Evolutionary conservation across 208 protist species (phyloP).

Genomic region (Angomonas ambiguus): DNA sequence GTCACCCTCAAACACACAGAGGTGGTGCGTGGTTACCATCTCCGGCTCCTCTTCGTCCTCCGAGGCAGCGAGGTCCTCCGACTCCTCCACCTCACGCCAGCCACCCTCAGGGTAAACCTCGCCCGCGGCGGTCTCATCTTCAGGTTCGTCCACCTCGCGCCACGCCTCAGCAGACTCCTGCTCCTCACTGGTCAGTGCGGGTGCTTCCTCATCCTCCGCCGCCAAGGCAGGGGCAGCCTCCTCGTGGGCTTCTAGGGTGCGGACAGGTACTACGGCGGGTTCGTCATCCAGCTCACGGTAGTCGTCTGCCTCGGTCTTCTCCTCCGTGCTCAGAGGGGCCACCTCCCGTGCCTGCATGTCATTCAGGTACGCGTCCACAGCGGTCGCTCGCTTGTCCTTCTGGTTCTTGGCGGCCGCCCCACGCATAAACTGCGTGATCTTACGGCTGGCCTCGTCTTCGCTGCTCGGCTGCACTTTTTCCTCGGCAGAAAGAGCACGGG

Average conservation of each 20-base stretch:
- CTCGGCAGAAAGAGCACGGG: neutral
- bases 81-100: constrained; percentile 10
- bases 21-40: neutral
- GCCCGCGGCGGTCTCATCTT: constrained; percentile 19
- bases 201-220: constrained; percentile 18
- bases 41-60: constrained; percentile 10
- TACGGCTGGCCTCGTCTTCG: constrained; percentile 1
- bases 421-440: constrained; percentile 22
- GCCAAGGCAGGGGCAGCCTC: neutral
- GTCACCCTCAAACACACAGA: neutral
- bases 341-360: constrained; percentile 14
- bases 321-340: neutral
- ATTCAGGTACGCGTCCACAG: constrained; percentile 11
- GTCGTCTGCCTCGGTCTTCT: neutral
- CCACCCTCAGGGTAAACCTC: constrained; percentile 70
- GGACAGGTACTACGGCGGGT: neutral
- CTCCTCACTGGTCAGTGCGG: constrained; percentile 41
- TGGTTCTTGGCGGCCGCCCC: constrained; percentile 11
- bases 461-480: neutral
- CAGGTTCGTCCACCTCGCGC: constrained; percentile 41
- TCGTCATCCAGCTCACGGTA: neutral
- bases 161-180: constrained; percentile 35
- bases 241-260: neutral
- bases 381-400: constrained; percentile 1
- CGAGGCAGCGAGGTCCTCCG: neutral